Base-by-base conservation (phyloP, 1,284 basidiomycete species). In the Hypsizygus ulmarius region DNA sequence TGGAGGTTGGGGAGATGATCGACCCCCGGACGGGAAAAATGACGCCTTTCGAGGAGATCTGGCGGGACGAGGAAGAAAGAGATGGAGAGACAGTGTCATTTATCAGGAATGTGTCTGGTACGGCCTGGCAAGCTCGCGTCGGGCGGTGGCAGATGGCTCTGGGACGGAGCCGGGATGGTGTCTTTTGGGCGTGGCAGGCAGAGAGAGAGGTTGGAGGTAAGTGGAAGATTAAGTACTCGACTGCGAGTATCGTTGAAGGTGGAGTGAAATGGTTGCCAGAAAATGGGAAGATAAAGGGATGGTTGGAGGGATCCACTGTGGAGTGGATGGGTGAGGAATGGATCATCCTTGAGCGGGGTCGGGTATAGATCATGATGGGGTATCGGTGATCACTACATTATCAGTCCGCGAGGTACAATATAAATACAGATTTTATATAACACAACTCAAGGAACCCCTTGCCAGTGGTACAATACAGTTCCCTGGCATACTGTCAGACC, bases 381-480 rank as follows among this genome's bases (percentile, higher is more conserved):
- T n/a, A 47, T 14, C 18, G 25, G 25, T n/a, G 39, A 43, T 46
- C 3, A 39, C 15, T 49, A 49, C 44, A 47, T 21, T 28, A n/a
- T n/a, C n/a, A n/a, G n/a, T n/a, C n/a, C 39, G 19, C 43, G 49
- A 45, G 25, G 2, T 18, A 25, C 14, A 29, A n/a, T 47, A 36
- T 8, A 48, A 39, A 41, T 47, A 47, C 33, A 43, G 15, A 14
- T 16, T 3, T 5, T 37, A 35, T 12, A 16, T 1, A 5, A 29
- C 19, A n/a, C 9, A 12, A n/a, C 28, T 56, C 42, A 62, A 32
- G 57, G 53, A 12, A 64, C 53, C 29, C 67, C 66, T 47, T 62
- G 62, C 67, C 67, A 69, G 39, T 64, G 64, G 43, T 68, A 69
- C 12, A 69, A 45, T 1, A 67, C 65, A 16, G 62, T 64, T 11